Evolutionary conservation across 2,329 filamentous ascomycete genomes (phyloP).

Genomic region (Arthroderma uncinatum): DNA sequence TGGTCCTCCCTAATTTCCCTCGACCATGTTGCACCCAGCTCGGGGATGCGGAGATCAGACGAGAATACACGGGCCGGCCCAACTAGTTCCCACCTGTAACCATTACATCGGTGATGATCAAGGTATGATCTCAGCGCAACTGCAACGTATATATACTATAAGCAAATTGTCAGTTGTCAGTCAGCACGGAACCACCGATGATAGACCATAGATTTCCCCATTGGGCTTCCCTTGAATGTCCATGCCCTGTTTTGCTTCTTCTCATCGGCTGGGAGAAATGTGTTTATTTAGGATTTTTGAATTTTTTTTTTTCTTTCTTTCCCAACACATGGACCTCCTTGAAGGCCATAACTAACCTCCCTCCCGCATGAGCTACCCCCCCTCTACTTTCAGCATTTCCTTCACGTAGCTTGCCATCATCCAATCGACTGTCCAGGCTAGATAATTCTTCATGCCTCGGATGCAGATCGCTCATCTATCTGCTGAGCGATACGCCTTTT

Average conservation of each 20-base stretch:
- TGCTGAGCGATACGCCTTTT: not conserved
- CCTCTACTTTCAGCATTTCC: not conserved
- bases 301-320: not conserved
- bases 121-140: not conserved
- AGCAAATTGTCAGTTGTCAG: not conserved
- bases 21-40: not conserved
- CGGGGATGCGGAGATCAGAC: not conserved
- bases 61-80: constrained; percentile 1
- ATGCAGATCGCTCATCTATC: not conserved
- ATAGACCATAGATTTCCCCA: not conserved
- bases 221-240: not conserved
- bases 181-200: not conserved
- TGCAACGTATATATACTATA: not conserved
- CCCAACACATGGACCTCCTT: constrained; percentile 2
- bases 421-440: not conserved
- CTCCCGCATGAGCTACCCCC: not conserved
- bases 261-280: not conserved
- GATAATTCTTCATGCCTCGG: constrained; percentile 2
- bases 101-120: not conserved
- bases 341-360: not conserved
- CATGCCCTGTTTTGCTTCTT: not conserved
- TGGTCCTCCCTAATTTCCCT: not conserved
- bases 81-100: constrained; percentile 1
- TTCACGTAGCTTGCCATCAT: not conserved
- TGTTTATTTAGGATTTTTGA: not conserved